Evolutionary conservation across 208 protist genomes (phyloP).

Genomic region (Trypanosoma lewisi): DNA sequence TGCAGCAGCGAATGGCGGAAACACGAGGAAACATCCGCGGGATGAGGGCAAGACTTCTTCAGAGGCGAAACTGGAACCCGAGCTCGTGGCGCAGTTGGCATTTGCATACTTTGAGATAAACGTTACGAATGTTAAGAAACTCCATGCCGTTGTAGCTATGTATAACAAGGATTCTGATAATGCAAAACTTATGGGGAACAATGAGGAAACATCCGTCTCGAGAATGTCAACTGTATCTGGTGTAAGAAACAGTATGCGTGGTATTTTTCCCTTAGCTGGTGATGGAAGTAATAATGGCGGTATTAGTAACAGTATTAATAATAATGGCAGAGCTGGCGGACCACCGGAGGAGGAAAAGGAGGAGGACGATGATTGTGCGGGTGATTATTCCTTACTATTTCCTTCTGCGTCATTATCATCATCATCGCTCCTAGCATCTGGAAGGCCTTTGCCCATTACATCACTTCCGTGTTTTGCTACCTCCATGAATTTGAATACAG

Average conservation of each 20-base stretch:
- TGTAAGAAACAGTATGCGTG: not conserved
- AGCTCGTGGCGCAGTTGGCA: slow-evolving; percentile 15
- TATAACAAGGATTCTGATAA: slow-evolving; percentile 5
- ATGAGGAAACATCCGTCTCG: not conserved
- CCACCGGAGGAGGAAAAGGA: not conserved
- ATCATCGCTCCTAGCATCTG: not conserved
- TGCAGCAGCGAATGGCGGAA: too few relatives aligned
- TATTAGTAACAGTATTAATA: not conserved
- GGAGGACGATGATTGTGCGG: slow-evolving; percentile 10
- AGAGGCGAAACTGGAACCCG: not conserved
- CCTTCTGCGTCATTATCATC: not conserved
- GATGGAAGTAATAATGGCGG: not conserved
- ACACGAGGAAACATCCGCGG: slow-evolving; percentile 5
- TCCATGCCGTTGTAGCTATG: slow-evolving; percentile 13
- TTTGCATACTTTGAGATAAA: slow-evolving; percentile 21
- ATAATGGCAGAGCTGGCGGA: not conserved
- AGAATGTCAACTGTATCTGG: not conserved
- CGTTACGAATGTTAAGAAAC: slow-evolving; percentile 13
- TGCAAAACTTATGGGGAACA: not conserved
- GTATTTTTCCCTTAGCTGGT: too few relatives aligned
- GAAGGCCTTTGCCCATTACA: not conserved
- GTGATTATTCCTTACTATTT: slow-evolving; percentile 1
- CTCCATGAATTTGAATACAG: slow-evolving; percentile 15
- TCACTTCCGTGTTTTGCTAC: slow-evolving; percentile 2
- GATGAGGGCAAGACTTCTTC: slow-evolving; percentile 8